These are phyloP conservation scores for Colletotrichum sp. DNA, from an alignment of 2,329 filamentous ascomycete genomes.

Conservation along the genomic window DNA sequence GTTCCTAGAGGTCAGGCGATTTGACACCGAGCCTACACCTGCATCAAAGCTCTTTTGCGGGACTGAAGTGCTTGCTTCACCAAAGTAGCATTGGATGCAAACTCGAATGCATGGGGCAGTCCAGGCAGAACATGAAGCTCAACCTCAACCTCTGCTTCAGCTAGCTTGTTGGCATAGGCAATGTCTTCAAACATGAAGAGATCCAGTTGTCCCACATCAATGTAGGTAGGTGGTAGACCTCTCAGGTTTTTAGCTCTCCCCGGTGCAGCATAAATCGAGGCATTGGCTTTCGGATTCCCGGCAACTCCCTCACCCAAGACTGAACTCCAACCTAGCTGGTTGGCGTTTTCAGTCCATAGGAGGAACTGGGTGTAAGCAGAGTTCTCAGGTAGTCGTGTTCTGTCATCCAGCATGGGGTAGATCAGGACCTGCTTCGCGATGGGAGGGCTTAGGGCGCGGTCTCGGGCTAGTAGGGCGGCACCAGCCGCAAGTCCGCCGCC, in stretches of 20 bases:
- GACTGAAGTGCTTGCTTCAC: conserved; percentile 26
- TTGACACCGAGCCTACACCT: not conserved
- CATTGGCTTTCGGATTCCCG: not conserved
- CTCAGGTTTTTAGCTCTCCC: conserved; percentile 24
- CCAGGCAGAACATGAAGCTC: conserved; percentile 46
- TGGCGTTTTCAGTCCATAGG: not conserved
- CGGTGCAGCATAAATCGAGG: conserved; percentile 25
- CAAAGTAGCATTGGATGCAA: not conserved
- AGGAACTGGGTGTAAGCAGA: not conserved
- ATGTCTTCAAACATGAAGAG: conserved; percentile 39
- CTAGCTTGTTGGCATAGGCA: conserved; percentile 34
- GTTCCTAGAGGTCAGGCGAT: accelerated
- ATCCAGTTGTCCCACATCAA: conserved; percentile 43
- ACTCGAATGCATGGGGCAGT: conserved; percentile 41
- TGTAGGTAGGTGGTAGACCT: conserved; percentile 38
- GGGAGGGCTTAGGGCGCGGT: conserved; percentile 27
- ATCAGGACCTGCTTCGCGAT: conserved; percentile 36
- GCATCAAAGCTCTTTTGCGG: conserved; percentile 17
- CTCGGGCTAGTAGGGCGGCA: conserved; percentile 43
- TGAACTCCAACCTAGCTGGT: not conserved
- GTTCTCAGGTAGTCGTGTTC: conserved; percentile 8
- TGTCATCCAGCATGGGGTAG: conserved; percentile 39
- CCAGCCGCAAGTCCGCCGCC: conserved; percentile 26
- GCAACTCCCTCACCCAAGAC: not conserved
- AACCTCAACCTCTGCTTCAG: conserved; percentile 33